These are phyloP conservation scores for Actinomucor elegans DNA, from an alignment of 371 early-diverging fungal species.

Conservation along the genomic window DNA sequence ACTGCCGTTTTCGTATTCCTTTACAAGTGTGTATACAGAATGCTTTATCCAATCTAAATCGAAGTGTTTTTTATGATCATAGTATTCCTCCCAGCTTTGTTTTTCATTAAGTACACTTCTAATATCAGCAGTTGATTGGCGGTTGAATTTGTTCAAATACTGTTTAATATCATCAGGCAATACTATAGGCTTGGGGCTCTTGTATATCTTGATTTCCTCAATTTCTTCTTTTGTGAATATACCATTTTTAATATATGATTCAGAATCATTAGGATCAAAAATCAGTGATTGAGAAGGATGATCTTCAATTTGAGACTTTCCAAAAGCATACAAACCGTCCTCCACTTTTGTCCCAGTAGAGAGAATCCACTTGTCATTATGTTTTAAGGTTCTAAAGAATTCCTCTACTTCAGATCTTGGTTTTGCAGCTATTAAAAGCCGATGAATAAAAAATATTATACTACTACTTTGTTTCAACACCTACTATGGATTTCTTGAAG, in stretches of 20 bases:
- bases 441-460: conserved; percentile 1
- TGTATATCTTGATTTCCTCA: conserved; percentile 15
- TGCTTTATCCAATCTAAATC: conserved; percentile 26
- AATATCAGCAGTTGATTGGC: conserved; percentile 19
- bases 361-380: conserved; percentile 10
- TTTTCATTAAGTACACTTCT: conserved; percentile 22
- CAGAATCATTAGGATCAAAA: conserved; percentile 20
- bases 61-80: conserved; percentile 21
- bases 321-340: conserved; percentile 16
- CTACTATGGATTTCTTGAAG: conserved; percentile 13
- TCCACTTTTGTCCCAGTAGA: conserved; percentile 15
- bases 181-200: conserved; percentile 13
- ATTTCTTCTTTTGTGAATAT: conserved; percentile 20
- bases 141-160: conserved; percentile 23
- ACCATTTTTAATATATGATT: conserved; percentile 19
- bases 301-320: conserved; percentile 19
- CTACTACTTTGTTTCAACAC: conserved; percentile 13
- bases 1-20: conserved; percentile 21
- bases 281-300: conserved; percentile 23
- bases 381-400: neutral
- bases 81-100: conserved; percentile 21
- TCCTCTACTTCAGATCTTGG: conserved; percentile 9
- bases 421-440: conserved; percentile 13
- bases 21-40: conserved; percentile 17
- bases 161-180: conserved; percentile 19